Base-by-base conservation (phyloP, 352 stramenopile genomes). In the Phytophthora pistaciae region DNA sequence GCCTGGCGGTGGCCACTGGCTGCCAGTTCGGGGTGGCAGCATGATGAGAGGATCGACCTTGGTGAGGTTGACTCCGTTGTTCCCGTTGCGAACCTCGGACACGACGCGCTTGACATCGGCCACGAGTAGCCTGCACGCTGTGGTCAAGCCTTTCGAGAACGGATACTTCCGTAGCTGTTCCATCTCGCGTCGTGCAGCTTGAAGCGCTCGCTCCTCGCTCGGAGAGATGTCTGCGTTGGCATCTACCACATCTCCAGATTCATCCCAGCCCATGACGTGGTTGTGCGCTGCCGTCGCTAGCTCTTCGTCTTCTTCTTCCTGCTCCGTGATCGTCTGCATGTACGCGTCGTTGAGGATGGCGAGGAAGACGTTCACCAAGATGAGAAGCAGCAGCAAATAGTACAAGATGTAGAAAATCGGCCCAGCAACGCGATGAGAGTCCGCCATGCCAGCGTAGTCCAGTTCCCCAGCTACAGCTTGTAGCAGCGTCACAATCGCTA, bases 261-360 rank as follows among this genome's bases (percentile, higher is more conserved):
- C 69, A 44, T 77, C 59, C 64, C 64, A 77, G 25, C 55, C 77
- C 53, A 82, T 72, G 14, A 53, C 38, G 3, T 38, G 44, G 40
- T 58, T 23, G 5, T 68, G 29, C 23, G 58, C 72, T 48, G 48
- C 58, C 6, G 49, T 64, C 20, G 75, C 75, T 8, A 68, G 46
- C 9, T 88, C 78, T 23, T 84, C 77, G 23, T 82, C 72, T 48
- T 85, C 80, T 56, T 92, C 84, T 56, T 91, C 84, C 68, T 90
- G 76, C 38, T 91, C 84, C 1, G 76, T 79, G n/a, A 91, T 63
- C 3, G 84, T 92, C 60, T 92, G 84, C 54, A 89, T 65, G 60
- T 92, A 94, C 31, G 86, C 85, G 64, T 93, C 87, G 36, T 92
- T 92, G 13, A 94, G 65, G 42, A 94, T 91, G 25, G 86, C 85